A percentile compares a stretch with the other conserved stretches of the same genome.
Conservation (phyloP, 2,329 filamentous ascomycete genomes). For the Pseudogymnoascus sp. region DNA sequence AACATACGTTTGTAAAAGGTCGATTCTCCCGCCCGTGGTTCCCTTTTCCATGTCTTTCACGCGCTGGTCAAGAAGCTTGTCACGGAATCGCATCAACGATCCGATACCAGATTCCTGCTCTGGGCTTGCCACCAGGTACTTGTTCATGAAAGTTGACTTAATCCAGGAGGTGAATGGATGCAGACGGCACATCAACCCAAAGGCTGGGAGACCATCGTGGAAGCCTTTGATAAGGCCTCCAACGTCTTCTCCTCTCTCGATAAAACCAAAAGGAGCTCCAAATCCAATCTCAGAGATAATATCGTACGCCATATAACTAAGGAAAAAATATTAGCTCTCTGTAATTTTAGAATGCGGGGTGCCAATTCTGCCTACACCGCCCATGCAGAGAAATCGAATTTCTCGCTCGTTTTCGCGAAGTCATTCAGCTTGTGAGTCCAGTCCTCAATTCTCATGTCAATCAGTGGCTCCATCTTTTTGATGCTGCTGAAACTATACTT, state of each 20-base stretch:
- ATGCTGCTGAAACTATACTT: constrained; percentile 48
- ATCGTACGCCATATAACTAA: constrained; percentile 48
- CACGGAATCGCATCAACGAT: constrained; percentile 50
- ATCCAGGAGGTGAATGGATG: constrained; percentile 49
- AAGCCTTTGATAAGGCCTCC: constrained; percentile 47
- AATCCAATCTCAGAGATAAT: constrained; percentile 51
- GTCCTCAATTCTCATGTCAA: constrained; percentile 43
- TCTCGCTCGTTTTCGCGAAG: constrained; percentile 38
- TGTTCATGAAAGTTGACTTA: constrained; percentile 44
- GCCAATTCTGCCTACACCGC: constrained; percentile 33
- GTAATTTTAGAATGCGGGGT: not conserved
- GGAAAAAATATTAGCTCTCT: not conserved
- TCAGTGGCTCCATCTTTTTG: constrained; percentile 50
- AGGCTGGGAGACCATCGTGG: constrained; percentile 44
- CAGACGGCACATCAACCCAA: constrained; percentile 44
- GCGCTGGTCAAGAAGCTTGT: constrained; percentile 43
- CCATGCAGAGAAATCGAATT: constrained; percentile 51
- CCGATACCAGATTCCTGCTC: constrained; percentile 48
- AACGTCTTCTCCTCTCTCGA: constrained; percentile 44
- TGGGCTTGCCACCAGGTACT: constrained; percentile 46
- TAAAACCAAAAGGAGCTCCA: constrained; percentile 48
- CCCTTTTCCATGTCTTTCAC: constrained; percentile 40
- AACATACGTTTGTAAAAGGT: constrained; percentile 45
- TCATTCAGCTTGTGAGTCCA: constrained; percentile 44
- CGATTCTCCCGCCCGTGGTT: constrained; percentile 37